These are phyloP conservation scores for Penicillium sp. DNA, from an alignment of 2,329 filamentous ascomycete genomes.

Conservation along the genomic window DNA sequence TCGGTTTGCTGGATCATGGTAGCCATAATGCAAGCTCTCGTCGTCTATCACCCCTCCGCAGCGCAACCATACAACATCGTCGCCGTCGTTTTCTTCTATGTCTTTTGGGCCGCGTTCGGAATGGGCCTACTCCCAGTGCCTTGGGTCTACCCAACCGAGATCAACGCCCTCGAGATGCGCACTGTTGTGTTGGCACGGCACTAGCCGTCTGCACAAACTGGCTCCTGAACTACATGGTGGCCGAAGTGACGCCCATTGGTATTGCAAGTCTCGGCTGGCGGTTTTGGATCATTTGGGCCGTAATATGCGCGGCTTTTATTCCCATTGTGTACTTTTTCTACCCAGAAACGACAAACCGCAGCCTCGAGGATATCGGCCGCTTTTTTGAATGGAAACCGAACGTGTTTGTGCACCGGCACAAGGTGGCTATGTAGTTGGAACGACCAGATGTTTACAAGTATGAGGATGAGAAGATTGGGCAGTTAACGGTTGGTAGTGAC, in stretches of 20 bases:
- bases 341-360: slow-evolving; percentile 42
- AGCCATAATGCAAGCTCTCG: slow-evolving; percentile 32
- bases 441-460: neutral
- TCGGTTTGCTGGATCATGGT: slow-evolving; percentile 37
- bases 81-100: slow-evolving; percentile 50
- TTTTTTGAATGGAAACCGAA: neutral
- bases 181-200: slow-evolving; percentile 49
- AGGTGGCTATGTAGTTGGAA: neutral
- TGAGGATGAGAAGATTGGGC: neutral
- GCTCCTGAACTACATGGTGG: slow-evolving; percentile 16
- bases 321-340: slow-evolving; percentile 48
- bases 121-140: slow-evolving; percentile 35
- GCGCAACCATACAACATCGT: slow-evolving; percentile 43
- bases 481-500: neutral
- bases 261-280: neutral
- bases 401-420: neutral
- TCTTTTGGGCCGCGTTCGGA: slow-evolving; percentile 44
- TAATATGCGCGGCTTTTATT: slow-evolving; percentile 21
- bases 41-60: slow-evolving; percentile 37
- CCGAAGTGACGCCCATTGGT: neutral
- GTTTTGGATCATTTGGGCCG: neutral
- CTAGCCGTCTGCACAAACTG: slow-evolving; percentile 49
- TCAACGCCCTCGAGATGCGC: slow-evolving; percentile 48
- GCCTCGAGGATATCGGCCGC: slow-evolving; percentile 41
- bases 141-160: slow-evolving; percentile 51